Evolutionary conservation across 140 eudicot species (phyloP).

Genomic region (Oenanthe javanica): DNA sequence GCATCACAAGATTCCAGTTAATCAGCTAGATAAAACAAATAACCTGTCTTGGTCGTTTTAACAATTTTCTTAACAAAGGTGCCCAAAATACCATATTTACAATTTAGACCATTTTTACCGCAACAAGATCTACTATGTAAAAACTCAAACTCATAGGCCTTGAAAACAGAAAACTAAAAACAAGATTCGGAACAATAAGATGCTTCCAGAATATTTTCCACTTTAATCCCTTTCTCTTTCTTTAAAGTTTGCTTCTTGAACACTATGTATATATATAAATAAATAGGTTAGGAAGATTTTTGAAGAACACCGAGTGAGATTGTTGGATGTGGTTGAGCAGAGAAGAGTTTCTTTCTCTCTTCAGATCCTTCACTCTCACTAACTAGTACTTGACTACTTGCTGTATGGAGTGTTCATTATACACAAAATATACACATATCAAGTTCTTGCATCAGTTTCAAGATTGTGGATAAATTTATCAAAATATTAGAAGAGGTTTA

Average conservation of each 20-base stretch:
- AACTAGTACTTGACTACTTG: too few relatives aligned
- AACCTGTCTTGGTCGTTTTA: background rate
- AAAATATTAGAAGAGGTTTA: background rate
- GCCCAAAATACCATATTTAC: background rate
- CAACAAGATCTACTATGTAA: background rate
- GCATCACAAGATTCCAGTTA: background rate
- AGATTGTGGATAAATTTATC: background rate
- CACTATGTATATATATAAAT: background rate
- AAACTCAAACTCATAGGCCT: background rate
- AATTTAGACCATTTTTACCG: background rate
- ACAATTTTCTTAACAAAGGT: background rate
- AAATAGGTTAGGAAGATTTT: background rate
- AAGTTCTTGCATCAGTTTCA: background rate
- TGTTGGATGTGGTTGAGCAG: background rate
- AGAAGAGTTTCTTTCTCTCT: too few relatives aligned
- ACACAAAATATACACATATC: background rate
- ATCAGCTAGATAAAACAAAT: background rate
- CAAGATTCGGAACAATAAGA: background rate
- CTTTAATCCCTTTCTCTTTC: background rate
- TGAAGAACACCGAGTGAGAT: background rate
- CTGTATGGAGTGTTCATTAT: background rate
- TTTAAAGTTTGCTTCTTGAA: background rate
- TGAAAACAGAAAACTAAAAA: too few relatives aligned
- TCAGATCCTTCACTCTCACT: too few relatives aligned
- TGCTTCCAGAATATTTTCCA: background rate